Conservation (phyloP, 192 early-diverging fungal species). For the Backusella tuberculispora region DNA sequence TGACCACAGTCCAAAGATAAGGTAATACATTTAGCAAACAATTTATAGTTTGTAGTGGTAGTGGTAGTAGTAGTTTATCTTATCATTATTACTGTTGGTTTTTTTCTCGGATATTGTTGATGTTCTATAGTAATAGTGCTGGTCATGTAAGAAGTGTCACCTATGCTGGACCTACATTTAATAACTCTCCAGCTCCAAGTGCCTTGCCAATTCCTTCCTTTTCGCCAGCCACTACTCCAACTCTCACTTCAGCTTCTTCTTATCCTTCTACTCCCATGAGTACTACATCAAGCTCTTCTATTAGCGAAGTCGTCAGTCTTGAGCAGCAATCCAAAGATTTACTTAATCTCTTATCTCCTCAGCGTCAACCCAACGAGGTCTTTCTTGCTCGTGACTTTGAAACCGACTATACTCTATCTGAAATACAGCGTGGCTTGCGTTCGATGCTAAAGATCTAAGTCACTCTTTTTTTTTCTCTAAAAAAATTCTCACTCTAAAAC, state of each 20-base stretch:
- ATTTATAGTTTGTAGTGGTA: background rate
- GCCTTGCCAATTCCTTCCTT: slow-evolving; percentile 57
- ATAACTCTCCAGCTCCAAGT: slow-evolving; percentile 59
- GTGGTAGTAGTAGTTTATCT: background rate
- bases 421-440: slow-evolving; percentile 53
- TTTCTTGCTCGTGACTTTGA: slow-evolving; percentile 23
- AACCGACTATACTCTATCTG: slow-evolving; percentile 39
- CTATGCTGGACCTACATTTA: slow-evolving; percentile 62
- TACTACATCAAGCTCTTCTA: background rate
- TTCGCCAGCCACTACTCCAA: slow-evolving; percentile 37
- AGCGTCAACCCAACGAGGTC: slow-evolving; percentile 23
- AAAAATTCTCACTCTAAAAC: background rate
- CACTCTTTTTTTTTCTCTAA: slow-evolving; percentile 29
- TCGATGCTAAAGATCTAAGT: slow-evolving; percentile 54
- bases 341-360: slow-evolving; percentile 17
- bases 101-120: background rate
- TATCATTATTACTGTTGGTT: background rate
- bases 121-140: background rate
- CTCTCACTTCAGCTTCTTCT: slow-evolving; percentile 18
- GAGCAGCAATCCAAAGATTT: slow-evolving; percentile 30
- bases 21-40: background rate
- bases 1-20: slow-evolving; percentile 5
- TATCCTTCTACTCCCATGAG: background rate
- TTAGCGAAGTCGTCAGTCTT: background rate
- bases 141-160: slow-evolving; percentile 22